phyloP scores from a whole-genome alignment of 495 filamentous ascomycete species.

The Thozetella sp. region DNA sequence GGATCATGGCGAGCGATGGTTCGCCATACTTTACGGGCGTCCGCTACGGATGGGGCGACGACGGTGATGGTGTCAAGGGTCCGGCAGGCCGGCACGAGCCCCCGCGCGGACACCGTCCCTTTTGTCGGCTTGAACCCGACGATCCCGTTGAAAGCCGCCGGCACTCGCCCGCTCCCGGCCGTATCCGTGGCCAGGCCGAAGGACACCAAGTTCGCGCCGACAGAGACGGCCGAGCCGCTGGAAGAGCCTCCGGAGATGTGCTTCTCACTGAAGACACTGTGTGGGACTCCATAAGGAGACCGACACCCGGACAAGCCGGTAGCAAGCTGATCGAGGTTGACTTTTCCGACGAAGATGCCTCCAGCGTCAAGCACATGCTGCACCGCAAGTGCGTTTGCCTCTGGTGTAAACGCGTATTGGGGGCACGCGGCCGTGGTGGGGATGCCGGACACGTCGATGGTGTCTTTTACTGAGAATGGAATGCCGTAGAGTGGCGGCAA shows the following conservation, averaged over 20 bases:
- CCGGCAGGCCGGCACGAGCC: constrained; percentile 63
- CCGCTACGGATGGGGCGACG: constrained; percentile 49
- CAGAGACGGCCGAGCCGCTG: constrained; percentile 59
- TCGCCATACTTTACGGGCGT: constrained; percentile 58
- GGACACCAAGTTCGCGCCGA: constrained; percentile 57
- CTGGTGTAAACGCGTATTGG: constrained; percentile 50
- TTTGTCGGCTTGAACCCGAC: constrained; percentile 72
- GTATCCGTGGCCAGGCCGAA: constrained; percentile 69
- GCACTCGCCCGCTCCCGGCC: constrained; percentile 65
- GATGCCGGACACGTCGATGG: constrained; percentile 59
- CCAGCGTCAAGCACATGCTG: constrained; percentile 46
- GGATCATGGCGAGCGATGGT: constrained; percentile 53
- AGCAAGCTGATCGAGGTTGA: constrained; percentile 70
- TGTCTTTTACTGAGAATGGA: constrained; percentile 68
- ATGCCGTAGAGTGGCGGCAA: constrained; percentile 64
- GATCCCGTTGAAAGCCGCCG: constrained; percentile 64
- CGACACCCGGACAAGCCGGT: constrained; percentile 65
- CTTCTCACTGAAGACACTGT: constrained; percentile 41
- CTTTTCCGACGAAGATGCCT: constrained; percentile 66
- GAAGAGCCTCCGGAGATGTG: constrained; percentile 66
- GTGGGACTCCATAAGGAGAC: constrained; percentile 62
- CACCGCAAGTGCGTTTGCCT: constrained; percentile 32
- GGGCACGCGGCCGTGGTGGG: constrained; percentile 63
- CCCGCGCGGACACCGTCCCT: constrained; percentile 58
- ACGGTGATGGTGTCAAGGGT: constrained; percentile 65